These are phyloP conservation scores for Eragrostis curvula DNA, from an alignment of 176 grass and related monocot species.

Conservation along the genomic window DNA sequence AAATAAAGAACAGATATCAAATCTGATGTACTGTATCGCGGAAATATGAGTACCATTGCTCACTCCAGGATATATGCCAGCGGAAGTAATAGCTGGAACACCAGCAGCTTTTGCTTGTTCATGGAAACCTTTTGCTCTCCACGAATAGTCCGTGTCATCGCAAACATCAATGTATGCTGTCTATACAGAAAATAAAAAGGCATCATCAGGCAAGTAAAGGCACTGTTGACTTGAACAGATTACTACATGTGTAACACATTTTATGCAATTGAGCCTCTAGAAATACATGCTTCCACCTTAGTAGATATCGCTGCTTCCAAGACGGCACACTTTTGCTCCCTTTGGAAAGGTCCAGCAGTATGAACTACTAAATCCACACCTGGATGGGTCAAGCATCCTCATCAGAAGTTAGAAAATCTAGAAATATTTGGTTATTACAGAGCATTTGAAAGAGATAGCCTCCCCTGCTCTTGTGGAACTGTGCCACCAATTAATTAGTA, in stretches of 20 bases:
- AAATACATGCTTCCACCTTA: constrained; percentile 52
- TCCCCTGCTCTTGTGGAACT: neutral
- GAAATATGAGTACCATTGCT: constrained; percentile 67
- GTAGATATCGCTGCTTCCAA: constrained; percentile 83
- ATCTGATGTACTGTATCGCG: neutral
- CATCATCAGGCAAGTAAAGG: constrained; percentile 11
- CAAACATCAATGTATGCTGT: constrained; percentile 94
- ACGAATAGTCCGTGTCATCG: constrained; percentile 78
- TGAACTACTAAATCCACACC: constrained; percentile 88
- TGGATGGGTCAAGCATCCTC: constrained; percentile 6
- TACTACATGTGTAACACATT: neutral
- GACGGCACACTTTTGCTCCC: constrained; percentile 64
- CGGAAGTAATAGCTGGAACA: constrained; percentile 90
- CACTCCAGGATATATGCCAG: constrained; percentile 96
- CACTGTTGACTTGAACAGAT: neutral
- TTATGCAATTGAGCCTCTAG: neutral
- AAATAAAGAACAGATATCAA: neutral
- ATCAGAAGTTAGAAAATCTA: neutral
- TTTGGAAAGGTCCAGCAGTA: constrained; percentile 88
- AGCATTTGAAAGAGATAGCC: neutral
- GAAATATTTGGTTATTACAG: neutral
- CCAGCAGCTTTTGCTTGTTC: constrained; percentile 74
- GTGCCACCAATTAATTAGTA: neutral
- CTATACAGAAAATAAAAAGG: constrained; percentile 45
- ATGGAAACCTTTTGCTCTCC: constrained; percentile 82